phyloP scores from a whole-genome alignment of 495 filamentous ascomycete species.

The Aspergillus carlsbadensis region DNA sequence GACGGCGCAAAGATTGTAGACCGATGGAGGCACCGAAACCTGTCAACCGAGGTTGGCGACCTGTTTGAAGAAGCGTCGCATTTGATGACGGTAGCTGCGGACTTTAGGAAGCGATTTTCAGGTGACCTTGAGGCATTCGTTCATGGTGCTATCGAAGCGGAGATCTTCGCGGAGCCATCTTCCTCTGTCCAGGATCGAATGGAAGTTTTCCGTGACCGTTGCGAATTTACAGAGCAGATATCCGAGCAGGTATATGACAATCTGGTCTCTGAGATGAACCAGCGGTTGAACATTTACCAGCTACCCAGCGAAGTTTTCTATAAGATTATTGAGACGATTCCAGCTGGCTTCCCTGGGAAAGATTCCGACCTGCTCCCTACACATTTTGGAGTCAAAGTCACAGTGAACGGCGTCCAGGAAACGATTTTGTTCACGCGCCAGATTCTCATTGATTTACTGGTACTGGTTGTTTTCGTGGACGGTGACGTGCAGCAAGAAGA shows the following conservation, averaged over 20 bases:
- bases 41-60: slow-evolving; percentile 38
- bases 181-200: slow-evolving; percentile 67
- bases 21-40: slow-evolving; percentile 45
- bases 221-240: slow-evolving; percentile 69
- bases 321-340: slow-evolving; percentile 44
- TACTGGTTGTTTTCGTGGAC: slow-evolving; percentile 81
- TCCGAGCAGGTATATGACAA: slow-evolving; percentile 65
- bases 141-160: slow-evolving; percentile 57
- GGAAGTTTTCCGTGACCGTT: slow-evolving; percentile 67
- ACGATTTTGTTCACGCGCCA: slow-evolving; percentile 62
- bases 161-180: slow-evolving; percentile 68
- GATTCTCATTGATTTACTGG: slow-evolving; percentile 74
- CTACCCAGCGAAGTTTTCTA: slow-evolving; percentile 54
- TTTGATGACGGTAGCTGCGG: slow-evolving; percentile 58
- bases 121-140: slow-evolving; percentile 60
- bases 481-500: slow-evolving; percentile 70
- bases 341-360: slow-evolving; percentile 39
- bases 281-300: slow-evolving; percentile 37
- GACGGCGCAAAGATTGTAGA: slow-evolving; percentile 39
- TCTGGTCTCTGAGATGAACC: slow-evolving; percentile 38
- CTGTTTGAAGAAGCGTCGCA: slow-evolving; percentile 39
- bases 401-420: slow-evolving; percentile 77
- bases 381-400: slow-evolving; percentile 66
- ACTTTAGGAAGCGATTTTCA: slow-evolving; percentile 58
- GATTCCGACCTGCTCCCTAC: slow-evolving; percentile 53